Conservation (phyloP, 73 alveolate species). For the Blepharisma stoltei region DNA sequence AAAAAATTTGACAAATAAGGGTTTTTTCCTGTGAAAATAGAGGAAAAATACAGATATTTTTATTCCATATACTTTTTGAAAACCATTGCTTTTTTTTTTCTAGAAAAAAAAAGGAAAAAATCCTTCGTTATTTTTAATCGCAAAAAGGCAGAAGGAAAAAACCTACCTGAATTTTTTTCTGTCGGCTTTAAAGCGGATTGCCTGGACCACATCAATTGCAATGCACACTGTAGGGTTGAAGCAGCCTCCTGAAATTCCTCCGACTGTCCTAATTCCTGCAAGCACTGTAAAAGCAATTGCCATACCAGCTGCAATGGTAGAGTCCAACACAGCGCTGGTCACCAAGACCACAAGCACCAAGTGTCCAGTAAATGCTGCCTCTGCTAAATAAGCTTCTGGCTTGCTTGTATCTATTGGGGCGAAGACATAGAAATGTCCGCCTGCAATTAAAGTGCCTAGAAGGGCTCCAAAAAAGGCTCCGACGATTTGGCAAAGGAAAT, state of each 20-base stretch:
- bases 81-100: no score
- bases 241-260: conserved; percentile 32
- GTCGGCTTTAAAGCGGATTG: no score
- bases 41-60: no score
- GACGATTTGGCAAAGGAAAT: background rate
- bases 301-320: conserved; percentile 15
- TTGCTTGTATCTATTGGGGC: background rate
- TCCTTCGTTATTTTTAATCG: no score
- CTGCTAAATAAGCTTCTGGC: conserved; percentile 23
- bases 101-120: no score
- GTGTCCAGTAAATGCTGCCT: background rate
- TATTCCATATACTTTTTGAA: no score
- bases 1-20: no score
- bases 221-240: conserved; percentile 31
- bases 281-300: conserved; percentile 1
- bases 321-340: background rate
- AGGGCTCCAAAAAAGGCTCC: conserved; percentile 15
- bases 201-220: conserved; percentile 2
- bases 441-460: background rate
- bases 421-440: conserved; percentile 1
- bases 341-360: conserved; percentile 8
- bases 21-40: no score
- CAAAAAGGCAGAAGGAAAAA: no score
- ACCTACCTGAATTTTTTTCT: no score
- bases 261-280: conserved; percentile 25